phyloP scores from a whole-genome alignment of 768 basidiomycete species.

The Tricholoma flavovirens region DNA sequence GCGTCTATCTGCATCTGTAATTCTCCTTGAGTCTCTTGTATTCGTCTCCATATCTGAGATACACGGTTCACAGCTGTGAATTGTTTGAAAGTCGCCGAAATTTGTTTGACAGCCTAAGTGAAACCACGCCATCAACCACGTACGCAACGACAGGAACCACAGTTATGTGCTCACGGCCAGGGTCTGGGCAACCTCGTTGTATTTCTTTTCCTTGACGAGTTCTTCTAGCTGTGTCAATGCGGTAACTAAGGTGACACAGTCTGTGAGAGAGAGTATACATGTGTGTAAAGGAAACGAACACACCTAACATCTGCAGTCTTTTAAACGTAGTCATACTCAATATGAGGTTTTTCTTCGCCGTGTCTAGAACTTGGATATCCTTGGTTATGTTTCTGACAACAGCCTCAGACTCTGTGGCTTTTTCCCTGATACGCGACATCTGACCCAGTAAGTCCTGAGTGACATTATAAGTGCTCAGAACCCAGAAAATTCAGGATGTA shows the following conservation, averaged over 20 bases:
- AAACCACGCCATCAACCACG: constrained; percentile 4
- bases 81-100: constrained; percentile 73
- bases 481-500: neutral
- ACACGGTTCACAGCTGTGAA: constrained; percentile 75
- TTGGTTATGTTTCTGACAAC: constrained; percentile 93
- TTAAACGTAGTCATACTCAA: constrained; percentile 86
- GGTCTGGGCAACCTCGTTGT: constrained; percentile 78
- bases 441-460: constrained; percentile 85
- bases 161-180: constrained; percentile 46
- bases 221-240: constrained; percentile 77
- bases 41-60: constrained; percentile 68
- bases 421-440: constrained; percentile 94
- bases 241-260: constrained; percentile 49
- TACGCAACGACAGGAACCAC: neutral
- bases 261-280: neutral
- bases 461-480: constrained; percentile 4
- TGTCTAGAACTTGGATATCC: constrained; percentile 91
- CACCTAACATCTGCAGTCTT: constrained; percentile 91
- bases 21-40: constrained; percentile 78
- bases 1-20: constrained; percentile 75
- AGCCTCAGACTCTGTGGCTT: constrained; percentile 94
- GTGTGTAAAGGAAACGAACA: constrained; percentile 17
- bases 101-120: constrained; percentile 78
- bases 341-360: constrained; percentile 90
- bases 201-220: constrained; percentile 70